phyloP scores from a whole-genome alignment of 768 basidiomycete species.

The Rhodocollybia butyracea region DNA sequence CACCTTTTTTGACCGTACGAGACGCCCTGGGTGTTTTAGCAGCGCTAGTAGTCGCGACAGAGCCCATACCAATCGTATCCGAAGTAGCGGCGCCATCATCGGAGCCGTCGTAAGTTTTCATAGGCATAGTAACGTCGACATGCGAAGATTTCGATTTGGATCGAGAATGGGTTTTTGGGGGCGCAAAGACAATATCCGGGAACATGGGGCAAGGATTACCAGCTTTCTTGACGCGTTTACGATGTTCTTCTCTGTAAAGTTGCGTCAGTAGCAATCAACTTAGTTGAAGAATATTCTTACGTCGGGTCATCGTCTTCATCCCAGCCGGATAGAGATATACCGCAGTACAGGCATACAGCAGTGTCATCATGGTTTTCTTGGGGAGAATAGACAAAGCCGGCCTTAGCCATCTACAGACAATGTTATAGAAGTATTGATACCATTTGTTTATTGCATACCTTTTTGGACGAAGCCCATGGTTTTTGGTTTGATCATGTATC shows the following conservation, averaged over 20 bases:
- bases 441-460: conserved; percentile 36
- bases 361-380: conserved; percentile 69
- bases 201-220: conserved; percentile 42
- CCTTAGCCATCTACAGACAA: conserved; percentile 71
- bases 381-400: conserved; percentile 84
- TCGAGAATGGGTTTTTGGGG: conserved; percentile 14
- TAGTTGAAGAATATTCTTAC: conserved; percentile 43
- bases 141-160: conserved; percentile 25
- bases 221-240: conserved; percentile 56
- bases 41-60: conserved; percentile 6
- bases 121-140: conserved; percentile 33
- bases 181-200: conserved; percentile 16
- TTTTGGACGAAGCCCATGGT: conserved; percentile 72
- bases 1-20: conserved; percentile 24
- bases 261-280: background rate
- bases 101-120: conserved; percentile 37
- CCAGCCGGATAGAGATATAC: conserved; percentile 81
- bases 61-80: conserved; percentile 7
- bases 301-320: conserved; percentile 82
- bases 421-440: background rate
- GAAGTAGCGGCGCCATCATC: conserved; percentile 24
- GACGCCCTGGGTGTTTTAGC: conserved; percentile 20
- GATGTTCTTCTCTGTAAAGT: conserved; percentile 65
- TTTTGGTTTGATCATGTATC: conserved; percentile 62
- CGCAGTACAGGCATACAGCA: conserved; percentile 84